Evolutionary conservation across 768 basidiomycete species (phyloP).

Genomic region (Amanita rimosa): DNA sequence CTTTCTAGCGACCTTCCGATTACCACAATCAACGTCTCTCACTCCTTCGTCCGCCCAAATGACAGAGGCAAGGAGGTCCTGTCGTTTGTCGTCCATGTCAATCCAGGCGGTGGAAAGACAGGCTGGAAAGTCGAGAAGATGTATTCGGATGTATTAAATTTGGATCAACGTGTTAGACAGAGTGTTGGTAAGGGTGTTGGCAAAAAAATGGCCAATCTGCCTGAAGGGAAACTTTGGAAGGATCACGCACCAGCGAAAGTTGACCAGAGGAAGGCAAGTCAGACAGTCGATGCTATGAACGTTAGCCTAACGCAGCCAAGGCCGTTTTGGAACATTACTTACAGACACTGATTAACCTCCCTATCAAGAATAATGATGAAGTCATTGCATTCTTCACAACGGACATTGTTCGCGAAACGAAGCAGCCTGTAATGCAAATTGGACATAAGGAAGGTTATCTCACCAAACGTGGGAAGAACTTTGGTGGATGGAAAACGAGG

Average conservation of each 20-base stretch:
- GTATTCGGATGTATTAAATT: conserved; percentile 83
- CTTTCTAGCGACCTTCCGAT: conserved; percentile 61
- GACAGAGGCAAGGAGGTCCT: conserved; percentile 88
- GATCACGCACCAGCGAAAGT: conserved; percentile 96
- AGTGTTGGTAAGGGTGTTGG: conserved; percentile 56
- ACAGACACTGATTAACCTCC: conserved; percentile 69
- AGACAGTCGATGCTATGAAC: neutral
- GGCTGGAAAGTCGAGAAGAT: conserved; percentile 85
- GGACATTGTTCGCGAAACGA: conserved; percentile 70
- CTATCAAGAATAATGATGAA: conserved; percentile 81
- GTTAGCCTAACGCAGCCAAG: conserved; percentile 26
- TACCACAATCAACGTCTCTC: conserved; percentile 61
- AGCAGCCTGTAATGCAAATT: conserved; percentile 65
- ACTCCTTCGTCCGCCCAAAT: conserved; percentile 80
- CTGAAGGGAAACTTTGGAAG: conserved; percentile 91
- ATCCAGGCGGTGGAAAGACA: conserved; percentile 60
- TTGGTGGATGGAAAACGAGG: conserved; percentile 95
- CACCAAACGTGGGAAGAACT: conserved; percentile 94
- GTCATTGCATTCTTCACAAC: conserved; percentile 88
- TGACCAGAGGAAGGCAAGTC: conserved; percentile 85
- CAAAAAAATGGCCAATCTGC: conserved; percentile 72
- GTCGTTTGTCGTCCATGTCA: conserved; percentile 73
- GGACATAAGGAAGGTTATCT: conserved; percentile 93
- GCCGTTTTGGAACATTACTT: conserved; percentile 77
- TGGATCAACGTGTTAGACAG: conserved; percentile 70